Conservation (phyloP, 805 yeast genomes). For the Candida nitratophila region DNA sequence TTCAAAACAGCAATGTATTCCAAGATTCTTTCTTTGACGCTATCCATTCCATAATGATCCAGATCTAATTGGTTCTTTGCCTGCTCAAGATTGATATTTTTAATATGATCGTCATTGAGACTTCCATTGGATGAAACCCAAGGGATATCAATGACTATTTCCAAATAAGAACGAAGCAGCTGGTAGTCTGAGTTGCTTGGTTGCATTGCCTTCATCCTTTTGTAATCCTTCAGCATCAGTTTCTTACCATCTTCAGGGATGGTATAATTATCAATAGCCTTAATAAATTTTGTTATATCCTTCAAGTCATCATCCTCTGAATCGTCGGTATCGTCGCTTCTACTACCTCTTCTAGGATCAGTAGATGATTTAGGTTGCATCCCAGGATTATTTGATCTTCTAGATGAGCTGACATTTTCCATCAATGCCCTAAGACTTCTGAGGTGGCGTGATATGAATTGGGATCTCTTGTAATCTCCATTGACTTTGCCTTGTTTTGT, state of each 20-base stretch:
- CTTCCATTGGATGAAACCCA: conserved; percentile 31
- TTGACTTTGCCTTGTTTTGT: conserved; percentile 10
- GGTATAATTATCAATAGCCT: conserved; percentile 22
- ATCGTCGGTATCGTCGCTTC: conserved; percentile 11
- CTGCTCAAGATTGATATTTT: conserved; percentile 39
- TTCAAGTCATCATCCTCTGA: conserved; percentile 36
- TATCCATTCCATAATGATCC: conserved; percentile 75
- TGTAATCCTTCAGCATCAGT: conserved; percentile 41
- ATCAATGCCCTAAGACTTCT: conserved; percentile 19
- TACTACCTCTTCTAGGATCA: conserved; percentile 7
- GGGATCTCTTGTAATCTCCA: conserved; percentile 18
- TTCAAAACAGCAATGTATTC: conserved; percentile 78
- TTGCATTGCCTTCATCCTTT: conserved; percentile 47
- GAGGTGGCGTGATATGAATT: conserved; percentile 22
- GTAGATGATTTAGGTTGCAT: too few relatives aligned
- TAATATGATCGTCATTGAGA: conserved; percentile 13
- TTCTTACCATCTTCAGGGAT: conserved; percentile 36
- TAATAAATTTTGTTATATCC: conserved; percentile 22
- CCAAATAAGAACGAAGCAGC: conserved; percentile 56
- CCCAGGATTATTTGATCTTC: too few relatives aligned
- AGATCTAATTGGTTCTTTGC: conserved; percentile 55
- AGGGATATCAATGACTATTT: conserved; percentile 59
- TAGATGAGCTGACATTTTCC: conserved; percentile 10
- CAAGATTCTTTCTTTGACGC: conserved; percentile 66
- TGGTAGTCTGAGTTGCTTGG: conserved; percentile 57